Percentiles rank a stretch among this genome's conserved stretches.
These are phyloP conservation scores for Trichopus zeylanicus DNA, from an alignment of 116 monocot genomes.

Conservation along the genomic window DNA sequence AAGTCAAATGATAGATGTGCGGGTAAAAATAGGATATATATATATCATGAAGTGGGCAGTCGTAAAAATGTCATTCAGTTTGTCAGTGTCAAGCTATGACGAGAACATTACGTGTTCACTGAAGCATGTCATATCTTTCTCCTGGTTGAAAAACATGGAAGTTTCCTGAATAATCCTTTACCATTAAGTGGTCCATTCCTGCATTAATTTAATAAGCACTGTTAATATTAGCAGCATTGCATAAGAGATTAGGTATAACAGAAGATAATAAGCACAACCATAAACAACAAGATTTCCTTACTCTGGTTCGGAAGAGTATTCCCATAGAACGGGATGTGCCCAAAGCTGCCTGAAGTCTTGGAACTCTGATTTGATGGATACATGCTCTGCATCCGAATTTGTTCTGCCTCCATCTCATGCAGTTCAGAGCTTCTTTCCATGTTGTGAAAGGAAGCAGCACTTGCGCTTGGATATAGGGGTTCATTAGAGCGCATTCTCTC, in stretches of 20 bases:
- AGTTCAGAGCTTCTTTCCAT: constrained; percentile 9
- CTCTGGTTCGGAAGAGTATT: constrained; percentile 22
- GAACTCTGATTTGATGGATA: constrained; percentile 9
- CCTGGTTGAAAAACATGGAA: constrained; percentile 17
- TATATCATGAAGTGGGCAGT: no score
- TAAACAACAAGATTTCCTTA: constrained; percentile 2
- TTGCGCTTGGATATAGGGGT: background rate
- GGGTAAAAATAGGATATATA: no score
- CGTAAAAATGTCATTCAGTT: no score
- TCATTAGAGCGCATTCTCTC: constrained; percentile 2
- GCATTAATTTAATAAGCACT: background rate
- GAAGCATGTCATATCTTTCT: constrained; percentile 26
- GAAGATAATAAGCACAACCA: background rate
- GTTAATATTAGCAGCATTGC: background rate
- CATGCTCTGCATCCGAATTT: constrained; percentile 1
- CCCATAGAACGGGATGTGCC: constrained; percentile 26
- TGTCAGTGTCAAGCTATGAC: no score
- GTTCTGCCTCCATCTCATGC: constrained; percentile 1
- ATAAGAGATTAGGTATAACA: background rate
- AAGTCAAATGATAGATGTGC: no score
- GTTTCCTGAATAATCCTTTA: constrained; percentile 23
- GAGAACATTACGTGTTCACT: no score
- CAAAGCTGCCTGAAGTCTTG: constrained; percentile 16
- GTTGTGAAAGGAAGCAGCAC: constrained; percentile 5
- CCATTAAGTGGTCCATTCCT: constrained; percentile 39